phyloP scores from a whole-genome alignment of 2,329 filamentous ascomycete genomes.

The Orbilia oligospora region DNA sequence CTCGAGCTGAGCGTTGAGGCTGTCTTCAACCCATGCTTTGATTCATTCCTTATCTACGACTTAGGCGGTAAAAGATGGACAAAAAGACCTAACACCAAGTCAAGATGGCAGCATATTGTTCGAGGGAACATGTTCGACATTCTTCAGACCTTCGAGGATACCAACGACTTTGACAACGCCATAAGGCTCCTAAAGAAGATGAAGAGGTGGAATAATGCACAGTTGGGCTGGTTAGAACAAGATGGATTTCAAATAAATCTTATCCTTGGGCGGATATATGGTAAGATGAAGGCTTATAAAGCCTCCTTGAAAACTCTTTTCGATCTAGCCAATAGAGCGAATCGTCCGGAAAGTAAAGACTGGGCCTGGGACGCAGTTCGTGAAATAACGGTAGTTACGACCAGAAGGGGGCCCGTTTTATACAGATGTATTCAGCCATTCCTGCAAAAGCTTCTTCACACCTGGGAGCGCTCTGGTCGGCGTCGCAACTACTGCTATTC shows the following conservation, averaged over 20 bases:
- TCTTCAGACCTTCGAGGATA: not conserved
- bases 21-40: not conserved
- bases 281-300: not conserved
- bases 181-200: not conserved
- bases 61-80: not conserved
- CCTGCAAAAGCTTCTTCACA: not conserved
- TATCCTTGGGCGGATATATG: not conserved
- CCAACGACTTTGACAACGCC: not conserved
- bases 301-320: not conserved
- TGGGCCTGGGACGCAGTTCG: not conserved
- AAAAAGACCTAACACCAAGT: too few relatives aligned
- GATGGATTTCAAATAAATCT: not conserved
- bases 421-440: not conserved
- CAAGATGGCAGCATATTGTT: not conserved
- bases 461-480: not conserved
- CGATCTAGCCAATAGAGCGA: not conserved
- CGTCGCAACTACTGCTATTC: not conserved
- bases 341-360: not conserved
- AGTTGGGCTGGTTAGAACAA: not conserved
- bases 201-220: not conserved
- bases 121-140: constrained; percentile 1
- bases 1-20: not conserved
- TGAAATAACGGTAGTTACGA: not conserved
- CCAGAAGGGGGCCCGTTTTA: not conserved
- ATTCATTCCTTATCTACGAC: not conserved